phyloP scores from a whole-genome alignment of 176 grass and related monocot genomes.

The Aegilops bicornis region DNA sequence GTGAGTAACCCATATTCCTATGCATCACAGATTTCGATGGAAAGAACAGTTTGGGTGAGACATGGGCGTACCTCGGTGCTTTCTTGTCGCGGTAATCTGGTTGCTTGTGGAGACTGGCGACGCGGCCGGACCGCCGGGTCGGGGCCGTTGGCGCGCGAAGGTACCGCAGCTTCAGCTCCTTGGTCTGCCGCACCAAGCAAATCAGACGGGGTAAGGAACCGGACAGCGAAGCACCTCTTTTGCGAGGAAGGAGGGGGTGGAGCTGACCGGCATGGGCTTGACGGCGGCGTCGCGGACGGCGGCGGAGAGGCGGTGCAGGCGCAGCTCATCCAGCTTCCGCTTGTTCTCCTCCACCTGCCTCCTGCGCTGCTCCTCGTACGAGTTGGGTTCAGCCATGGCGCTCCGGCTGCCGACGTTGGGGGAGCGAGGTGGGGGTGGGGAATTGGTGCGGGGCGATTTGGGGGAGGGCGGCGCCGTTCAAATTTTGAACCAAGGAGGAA shows the following conservation, averaged over 20 bases:
- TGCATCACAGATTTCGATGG: neutral
- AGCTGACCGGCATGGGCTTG: conserved; percentile 52
- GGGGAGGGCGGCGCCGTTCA: neutral
- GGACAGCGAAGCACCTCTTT: neutral
- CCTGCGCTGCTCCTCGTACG: conserved; percentile 13
- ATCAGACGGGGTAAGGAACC: neutral
- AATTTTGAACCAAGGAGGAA: neutral
- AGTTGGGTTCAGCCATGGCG: conserved; percentile 28
- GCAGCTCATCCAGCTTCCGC: neutral
- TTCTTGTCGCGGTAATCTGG: conserved; percentile 32
- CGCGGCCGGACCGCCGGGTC: conserved; percentile 46
- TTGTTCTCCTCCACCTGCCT: conserved; percentile 11
- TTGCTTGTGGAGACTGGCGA: conserved; percentile 42
- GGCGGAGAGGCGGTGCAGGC: conserved; percentile 4
- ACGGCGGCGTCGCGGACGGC: conserved; percentile 46
- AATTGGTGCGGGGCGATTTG: neutral
- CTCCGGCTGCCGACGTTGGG: neutral
- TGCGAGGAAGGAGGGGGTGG: neutral
- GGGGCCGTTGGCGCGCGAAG: neutral
- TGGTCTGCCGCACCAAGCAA: conserved; percentile 13
- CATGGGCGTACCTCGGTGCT: neutral
- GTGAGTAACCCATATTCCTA: neutral
- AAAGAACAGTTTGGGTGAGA: neutral
- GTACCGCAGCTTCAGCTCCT: conserved; percentile 51
- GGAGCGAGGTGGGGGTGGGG: neutral